Evolutionary conservation across 2,329 filamentous ascomycete species (phyloP).

Genomic region (Aspergillus sp.): DNA sequence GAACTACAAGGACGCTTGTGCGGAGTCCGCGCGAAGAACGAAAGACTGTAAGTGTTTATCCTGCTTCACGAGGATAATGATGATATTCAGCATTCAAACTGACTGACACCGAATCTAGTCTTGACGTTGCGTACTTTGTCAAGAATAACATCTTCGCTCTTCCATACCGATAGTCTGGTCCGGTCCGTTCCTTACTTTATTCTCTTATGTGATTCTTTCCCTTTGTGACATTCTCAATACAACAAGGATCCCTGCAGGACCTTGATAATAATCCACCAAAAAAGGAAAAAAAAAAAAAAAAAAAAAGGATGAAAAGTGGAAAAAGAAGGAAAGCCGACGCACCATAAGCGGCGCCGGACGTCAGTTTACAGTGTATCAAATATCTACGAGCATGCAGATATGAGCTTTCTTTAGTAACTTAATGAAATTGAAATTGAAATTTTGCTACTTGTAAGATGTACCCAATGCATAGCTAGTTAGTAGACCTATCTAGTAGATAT

Average conservation of each 20-base stretch:
- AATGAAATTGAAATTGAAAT: too few species aligned
- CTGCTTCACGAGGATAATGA: neutral
- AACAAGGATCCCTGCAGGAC: neutral
- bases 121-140: constrained; percentile 26
- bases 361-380: too few species aligned
- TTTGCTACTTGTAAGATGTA: too few species aligned
- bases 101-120: too few species aligned
- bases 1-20: constrained; percentile 48
- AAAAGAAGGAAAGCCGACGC: neutral
- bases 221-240: neutral
- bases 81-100: constrained; percentile 15
- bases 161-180: neutral
- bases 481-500: too few species aligned
- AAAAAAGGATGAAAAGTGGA: constrained; percentile 1
- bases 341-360: too few species aligned
- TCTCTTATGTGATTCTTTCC: neutral
- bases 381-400: too few species aligned
- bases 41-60: constrained; percentile 34
- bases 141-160: constrained; percentile 15
- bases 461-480: too few species aligned
- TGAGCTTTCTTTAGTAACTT: too few species aligned
- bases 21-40: constrained; percentile 40
- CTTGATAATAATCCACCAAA: neutral
- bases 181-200: constrained; percentile 9
- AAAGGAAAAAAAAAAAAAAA: neutral